Evolutionary conservation across 768 basidiomycete species (phyloP).

Genomic region (Leccinum aurantiacum): DNA sequence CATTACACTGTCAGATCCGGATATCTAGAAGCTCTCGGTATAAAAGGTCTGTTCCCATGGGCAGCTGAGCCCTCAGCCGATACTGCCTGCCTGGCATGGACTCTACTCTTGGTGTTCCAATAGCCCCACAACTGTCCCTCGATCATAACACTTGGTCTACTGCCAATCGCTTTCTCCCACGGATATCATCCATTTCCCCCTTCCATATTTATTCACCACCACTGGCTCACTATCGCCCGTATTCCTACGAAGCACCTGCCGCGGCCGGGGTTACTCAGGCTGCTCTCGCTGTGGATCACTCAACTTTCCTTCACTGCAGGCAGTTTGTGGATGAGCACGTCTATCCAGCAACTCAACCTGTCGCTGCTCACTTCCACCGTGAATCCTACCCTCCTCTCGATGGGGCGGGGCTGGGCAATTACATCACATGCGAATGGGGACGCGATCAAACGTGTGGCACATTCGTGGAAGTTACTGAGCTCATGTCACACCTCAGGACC

Average conservation of each 20-base stretch:
- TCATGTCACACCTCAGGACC: not conserved
- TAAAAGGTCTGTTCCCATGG: no score
- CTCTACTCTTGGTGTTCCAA: no score
- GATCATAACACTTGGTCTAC: no score
- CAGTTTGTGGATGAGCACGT: not conserved
- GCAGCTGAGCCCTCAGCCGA: no score
- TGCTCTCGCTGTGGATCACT: not conserved
- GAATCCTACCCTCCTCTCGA: not conserved
- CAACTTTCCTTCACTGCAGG: no score
- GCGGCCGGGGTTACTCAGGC: not conserved
- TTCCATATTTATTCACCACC: not conserved
- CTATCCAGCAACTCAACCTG: not conserved
- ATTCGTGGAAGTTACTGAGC: not conserved
- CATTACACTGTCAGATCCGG: no score
- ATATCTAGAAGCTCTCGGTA: no score
- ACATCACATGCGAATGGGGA: not conserved
- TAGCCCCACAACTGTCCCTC: no score
- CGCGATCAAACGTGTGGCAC: not conserved
- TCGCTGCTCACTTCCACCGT: not conserved
- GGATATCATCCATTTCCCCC: not conserved
- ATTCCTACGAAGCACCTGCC: not conserved
- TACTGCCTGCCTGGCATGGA: no score
- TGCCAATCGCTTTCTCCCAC: no score
- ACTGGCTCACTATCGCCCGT: no score
- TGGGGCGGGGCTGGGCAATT: no score